phyloP scores from a whole-genome alignment of 176 grass and related monocot species.

The Typha latifolia region DNA sequence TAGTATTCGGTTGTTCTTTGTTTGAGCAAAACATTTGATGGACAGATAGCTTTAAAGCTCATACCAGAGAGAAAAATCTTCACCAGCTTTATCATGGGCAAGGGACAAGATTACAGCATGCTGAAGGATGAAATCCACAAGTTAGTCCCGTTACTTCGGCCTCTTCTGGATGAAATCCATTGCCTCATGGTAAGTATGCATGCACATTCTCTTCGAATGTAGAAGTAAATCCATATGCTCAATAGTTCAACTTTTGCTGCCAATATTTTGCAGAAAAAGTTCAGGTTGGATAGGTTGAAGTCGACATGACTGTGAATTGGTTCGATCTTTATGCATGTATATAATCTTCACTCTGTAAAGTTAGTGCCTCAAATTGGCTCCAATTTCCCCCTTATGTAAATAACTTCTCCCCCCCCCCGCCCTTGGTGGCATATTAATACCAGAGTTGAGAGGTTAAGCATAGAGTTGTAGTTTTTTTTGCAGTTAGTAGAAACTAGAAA shows the following conservation, averaged over 20 bases:
- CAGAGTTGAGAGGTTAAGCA: no score
- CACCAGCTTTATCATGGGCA: conserved; percentile 24
- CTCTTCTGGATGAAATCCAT: conserved; percentile 53
- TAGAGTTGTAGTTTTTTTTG: no score
- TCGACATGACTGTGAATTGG: conserved; percentile 37
- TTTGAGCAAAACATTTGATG: not conserved
- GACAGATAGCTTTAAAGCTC: conserved; percentile 76
- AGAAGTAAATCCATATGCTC: not conserved
- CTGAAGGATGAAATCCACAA: conserved; percentile 33
- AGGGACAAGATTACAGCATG: conserved; percentile 18
- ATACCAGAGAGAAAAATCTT: conserved; percentile 57
- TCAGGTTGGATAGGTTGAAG: conserved; percentile 65
- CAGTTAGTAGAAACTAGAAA: no score
- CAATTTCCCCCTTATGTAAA: not conserved
- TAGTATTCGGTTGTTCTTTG: not conserved
- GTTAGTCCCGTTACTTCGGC: conserved; percentile 35
- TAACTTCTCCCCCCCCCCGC: not conserved
- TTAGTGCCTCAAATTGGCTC: not conserved
- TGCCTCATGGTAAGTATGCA: conserved; percentile 44
- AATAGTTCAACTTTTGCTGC: conserved; percentile 2
- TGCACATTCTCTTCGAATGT: not conserved
- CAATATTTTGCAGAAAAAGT: conserved; percentile 41
- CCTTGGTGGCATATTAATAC: not conserved
- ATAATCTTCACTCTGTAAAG: not conserved
- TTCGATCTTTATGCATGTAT: conserved; percentile 3